A percentile compares a stretch with the other conserved stretches of the same genome.
phyloP scores from a whole-genome alignment of 1,284 basidiomycete species.

The Trichosporon ovoides region DNA sequence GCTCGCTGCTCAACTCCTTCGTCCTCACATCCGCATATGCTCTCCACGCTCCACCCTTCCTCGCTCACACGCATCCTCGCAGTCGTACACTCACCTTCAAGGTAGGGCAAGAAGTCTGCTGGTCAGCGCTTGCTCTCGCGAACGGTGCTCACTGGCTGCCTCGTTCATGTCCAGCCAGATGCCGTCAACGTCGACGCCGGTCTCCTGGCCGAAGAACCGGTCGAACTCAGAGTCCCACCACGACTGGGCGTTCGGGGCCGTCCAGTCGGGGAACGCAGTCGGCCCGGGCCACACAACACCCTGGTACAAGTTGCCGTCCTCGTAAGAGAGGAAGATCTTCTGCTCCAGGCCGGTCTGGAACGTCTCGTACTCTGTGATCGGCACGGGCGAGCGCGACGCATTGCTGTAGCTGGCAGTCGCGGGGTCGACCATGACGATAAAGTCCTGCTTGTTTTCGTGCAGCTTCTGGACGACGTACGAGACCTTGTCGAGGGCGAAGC shows the following conservation, averaged over 20 bases:
- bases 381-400: constrained; percentile 1
- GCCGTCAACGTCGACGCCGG: constrained; percentile 35
- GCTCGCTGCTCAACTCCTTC: background rate
- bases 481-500: constrained; percentile 62
- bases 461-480: constrained; percentile 61
- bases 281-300: constrained; percentile 68
- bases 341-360: constrained; percentile 56
- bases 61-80: background rate
- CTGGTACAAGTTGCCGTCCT: constrained; percentile 57
- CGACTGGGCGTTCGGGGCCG: constrained; percentile 55
- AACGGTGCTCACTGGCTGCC: constrained; percentile 42
- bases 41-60: background rate
- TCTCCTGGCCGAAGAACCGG: constrained; percentile 54
- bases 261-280: constrained; percentile 64
- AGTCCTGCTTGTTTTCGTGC: constrained; percentile 58
- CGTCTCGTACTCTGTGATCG: constrained; percentile 52
- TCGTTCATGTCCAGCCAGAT: constrained; percentile 65
- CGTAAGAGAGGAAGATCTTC: constrained; percentile 59
- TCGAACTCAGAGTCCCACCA: constrained; percentile 62
- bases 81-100: background rate
- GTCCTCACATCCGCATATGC: no score
- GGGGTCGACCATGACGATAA: constrained; percentile 66
- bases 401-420: constrained; percentile 50
- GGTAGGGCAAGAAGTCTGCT: constrained; percentile 29
- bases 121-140: no score